These are phyloP conservation scores for Fusarium oligoseptatum DNA, from an alignment of 2,329 filamentous ascomycete genomes.

Conservation along the genomic window DNA sequence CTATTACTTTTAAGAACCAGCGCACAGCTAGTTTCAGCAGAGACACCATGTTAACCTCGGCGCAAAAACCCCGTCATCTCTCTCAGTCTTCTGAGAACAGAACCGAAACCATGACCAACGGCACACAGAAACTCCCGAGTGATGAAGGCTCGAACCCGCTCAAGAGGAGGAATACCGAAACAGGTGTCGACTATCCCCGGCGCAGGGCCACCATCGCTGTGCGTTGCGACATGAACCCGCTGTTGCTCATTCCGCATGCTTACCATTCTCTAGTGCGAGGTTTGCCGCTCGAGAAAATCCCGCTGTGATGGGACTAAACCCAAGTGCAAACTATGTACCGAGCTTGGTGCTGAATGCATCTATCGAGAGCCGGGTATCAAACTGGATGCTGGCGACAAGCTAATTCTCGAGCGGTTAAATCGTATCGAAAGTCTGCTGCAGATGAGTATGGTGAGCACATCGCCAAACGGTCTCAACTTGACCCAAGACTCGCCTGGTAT, in stretches of 20 bases:
- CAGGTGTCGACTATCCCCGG: slow-evolving; percentile 72
- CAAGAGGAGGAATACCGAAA: slow-evolving; percentile 73
- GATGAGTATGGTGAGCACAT: slow-evolving; percentile 69
- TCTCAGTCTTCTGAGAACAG: slow-evolving; percentile 67
- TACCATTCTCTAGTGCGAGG: slow-evolving; percentile 73
- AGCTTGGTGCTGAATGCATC: slow-evolving; percentile 84
- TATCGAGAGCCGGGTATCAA: slow-evolving; percentile 90
- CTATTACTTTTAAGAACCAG: slow-evolving; percentile 61
- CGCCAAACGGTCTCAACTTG: slow-evolving; percentile 66
- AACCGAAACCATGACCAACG: slow-evolving; percentile 58
- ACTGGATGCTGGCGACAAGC: slow-evolving; percentile 86
- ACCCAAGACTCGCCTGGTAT: slow-evolving; percentile 74
- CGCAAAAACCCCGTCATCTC: slow-evolving; percentile 67
- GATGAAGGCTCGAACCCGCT: slow-evolving; percentile 70
- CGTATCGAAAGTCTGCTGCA: slow-evolving; percentile 86
- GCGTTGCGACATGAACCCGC: slow-evolving; percentile 49
- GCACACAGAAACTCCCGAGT: slow-evolving; percentile 58
- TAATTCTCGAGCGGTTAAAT: slow-evolving; percentile 83
- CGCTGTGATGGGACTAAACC: slow-evolving; percentile 84
- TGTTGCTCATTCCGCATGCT: slow-evolving; percentile 21
- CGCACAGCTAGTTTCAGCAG: slow-evolving; percentile 63
- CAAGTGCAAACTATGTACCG: slow-evolving; percentile 86
- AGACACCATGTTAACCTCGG: slow-evolving; percentile 66
- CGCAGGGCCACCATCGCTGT: slow-evolving; percentile 76
- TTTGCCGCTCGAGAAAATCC: slow-evolving; percentile 84